Evolutionary conservation across 805 yeast species (phyloP), one percentile per base, ranked within the genome.

Genomic region (Saturnispora halmiae): DNA sequence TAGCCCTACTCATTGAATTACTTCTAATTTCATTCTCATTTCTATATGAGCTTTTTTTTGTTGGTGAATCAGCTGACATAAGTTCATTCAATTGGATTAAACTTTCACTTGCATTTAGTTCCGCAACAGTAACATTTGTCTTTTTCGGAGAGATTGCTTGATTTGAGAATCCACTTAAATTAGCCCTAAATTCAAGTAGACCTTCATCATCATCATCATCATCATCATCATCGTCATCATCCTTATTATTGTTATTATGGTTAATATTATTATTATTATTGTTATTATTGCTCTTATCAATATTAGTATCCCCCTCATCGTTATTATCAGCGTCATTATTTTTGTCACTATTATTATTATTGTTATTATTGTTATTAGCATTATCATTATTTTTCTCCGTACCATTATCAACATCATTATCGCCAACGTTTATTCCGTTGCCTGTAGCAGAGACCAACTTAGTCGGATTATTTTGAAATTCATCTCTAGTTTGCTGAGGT

Each of bases 41-140:
- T 8, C 10, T 34, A 11, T 34, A 25, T 3, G 16, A 11, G 15
- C 21, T 11, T 34, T 9, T 21, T 10, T 56, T 54, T 14, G 64
- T 59, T 14, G 64, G 59, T 5, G 64, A 61, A 39, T 60, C 55
- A 6, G 64, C 56, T 33, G 48, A 52, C n/a, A 67, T 40, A 4
- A 66, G 46, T 43, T 61, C 70, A 6, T 70, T 64, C 28, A 67
- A 49, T 47, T 66, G 69, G 2, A 58, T 50, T 38, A 65, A 65
- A 13, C 36, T 40, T 13, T 38, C 42, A 19, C 20, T 30, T 30
- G 33, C 19, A 30, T 30, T 30, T 22, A 22, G 26, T 22, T 22
- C 26, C 6, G 6, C 26, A 22, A 22, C 26, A 22, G 26, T 22
- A 7, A 10, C 26, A 7, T 6, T 22, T 22, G 26, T 22, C 10